phyloP scores from a whole-genome alignment of 495 filamentous ascomycete genomes.

The Hyaloscypha bicolor region DNA sequence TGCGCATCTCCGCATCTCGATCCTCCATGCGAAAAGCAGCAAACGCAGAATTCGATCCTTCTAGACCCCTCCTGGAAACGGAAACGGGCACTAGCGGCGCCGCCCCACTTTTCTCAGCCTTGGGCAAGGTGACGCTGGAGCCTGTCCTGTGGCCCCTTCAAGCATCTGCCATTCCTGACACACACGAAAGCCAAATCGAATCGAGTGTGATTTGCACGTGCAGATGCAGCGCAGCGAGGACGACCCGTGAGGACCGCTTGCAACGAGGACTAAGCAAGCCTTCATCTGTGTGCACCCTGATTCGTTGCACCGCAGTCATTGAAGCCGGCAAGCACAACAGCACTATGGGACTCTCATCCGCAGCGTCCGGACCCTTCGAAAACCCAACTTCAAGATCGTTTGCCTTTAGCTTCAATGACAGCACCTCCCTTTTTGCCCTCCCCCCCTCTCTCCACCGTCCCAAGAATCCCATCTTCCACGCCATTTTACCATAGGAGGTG shows the following conservation, averaged over 20 bases:
- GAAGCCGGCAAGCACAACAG: no score
- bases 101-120: not conserved
- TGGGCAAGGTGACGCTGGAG: not conserved
- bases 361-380: not conserved
- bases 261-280: no score
- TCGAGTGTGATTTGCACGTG: no score
- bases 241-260: no score
- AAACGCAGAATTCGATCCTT: not conserved
- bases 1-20: not conserved
- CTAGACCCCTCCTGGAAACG: not conserved
- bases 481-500: no score
- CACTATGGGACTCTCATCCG: no score
- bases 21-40: not conserved
- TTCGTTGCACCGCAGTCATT: not conserved
- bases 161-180: no score
- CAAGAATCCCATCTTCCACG: no score
- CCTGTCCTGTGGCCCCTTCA: no score
- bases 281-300: not conserved
- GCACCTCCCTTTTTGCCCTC: not conserved
- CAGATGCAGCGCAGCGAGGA: no score
- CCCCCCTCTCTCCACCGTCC: not conserved
- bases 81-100: no score
- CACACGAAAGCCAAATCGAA: no score
- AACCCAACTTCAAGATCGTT: not conserved
- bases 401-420: not conserved